A percentile compares a stretch with the other conserved stretches of the same genome.
Evolutionary conservation across 768 basidiomycete genomes (phyloP).

Genomic region (Tylopilus sp.): DNA sequence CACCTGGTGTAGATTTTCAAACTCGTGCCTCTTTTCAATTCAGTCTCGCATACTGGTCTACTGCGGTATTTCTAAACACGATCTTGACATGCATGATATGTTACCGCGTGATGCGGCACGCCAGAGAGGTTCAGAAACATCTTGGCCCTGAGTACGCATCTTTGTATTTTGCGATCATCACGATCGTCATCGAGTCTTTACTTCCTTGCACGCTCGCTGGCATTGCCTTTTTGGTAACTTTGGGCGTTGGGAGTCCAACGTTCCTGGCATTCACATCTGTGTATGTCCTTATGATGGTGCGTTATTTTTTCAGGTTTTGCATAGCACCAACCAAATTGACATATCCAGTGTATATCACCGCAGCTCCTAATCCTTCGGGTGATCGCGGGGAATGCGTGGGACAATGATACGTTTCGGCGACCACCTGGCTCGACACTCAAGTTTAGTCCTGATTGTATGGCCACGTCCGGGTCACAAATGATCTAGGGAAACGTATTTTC

Average conservation of each 20-base stretch:
- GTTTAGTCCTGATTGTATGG: too few relatives aligned
- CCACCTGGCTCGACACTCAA: too few relatives aligned
- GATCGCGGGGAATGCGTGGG: not conserved
- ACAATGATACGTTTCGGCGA: too few relatives aligned
- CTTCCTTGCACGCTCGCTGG: not conserved
- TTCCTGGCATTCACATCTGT: not conserved
- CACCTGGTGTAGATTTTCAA: not conserved
- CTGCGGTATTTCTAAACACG: not conserved
- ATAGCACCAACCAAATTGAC: not conserved
- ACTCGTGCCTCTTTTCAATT: not conserved
- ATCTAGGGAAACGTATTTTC: too few relatives aligned
- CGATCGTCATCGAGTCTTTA: not conserved
- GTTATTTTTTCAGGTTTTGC: not conserved
- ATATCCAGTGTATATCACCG: not conserved
- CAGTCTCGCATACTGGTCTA: not conserved
- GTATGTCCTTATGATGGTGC: not conserved
- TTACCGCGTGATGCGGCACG: not conserved
- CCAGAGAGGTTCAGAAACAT: not conserved
- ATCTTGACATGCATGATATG: not conserved
- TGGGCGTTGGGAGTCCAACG: not conserved
- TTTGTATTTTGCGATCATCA: not conserved
- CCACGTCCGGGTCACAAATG: too few relatives aligned
- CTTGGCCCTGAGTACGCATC: not conserved
- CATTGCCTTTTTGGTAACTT: not conserved
- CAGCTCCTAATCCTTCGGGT: not conserved